Conservation (phyloP, 768 basidiomycete genomes). For the Psilocybe cubensis region DNA sequence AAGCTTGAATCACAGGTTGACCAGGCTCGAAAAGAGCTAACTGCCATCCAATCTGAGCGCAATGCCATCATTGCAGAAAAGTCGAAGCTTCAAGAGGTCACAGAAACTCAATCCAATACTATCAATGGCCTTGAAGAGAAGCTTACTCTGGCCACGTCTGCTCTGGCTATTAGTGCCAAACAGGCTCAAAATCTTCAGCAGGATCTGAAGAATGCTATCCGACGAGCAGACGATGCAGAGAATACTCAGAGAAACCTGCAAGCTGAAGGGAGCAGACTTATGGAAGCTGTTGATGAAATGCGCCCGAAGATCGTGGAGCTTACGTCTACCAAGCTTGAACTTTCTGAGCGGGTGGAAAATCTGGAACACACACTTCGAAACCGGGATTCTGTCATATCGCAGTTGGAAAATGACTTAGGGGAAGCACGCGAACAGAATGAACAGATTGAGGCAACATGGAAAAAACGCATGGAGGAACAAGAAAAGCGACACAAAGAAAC, state of each 20-base stretch:
- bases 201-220: slow-evolving; percentile 66
- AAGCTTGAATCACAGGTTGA: slow-evolving; percentile 45
- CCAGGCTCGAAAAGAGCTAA: slow-evolving; percentile 44
- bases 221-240: slow-evolving; percentile 79
- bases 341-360: slow-evolving; percentile 63
- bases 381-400: slow-evolving; percentile 59
- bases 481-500: slow-evolving; percentile 57
- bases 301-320: slow-evolving; percentile 84
- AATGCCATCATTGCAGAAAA: slow-evolving; percentile 54
- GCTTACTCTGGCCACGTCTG: slow-evolving; percentile 56
- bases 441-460: slow-evolving; percentile 44
- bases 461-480: slow-evolving; percentile 45
- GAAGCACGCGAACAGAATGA: slow-evolving; percentile 57
- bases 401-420: slow-evolving; percentile 63
- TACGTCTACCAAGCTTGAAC: slow-evolving; percentile 69
- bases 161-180: slow-evolving; percentile 54
- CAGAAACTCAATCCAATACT: slow-evolving; percentile 46
- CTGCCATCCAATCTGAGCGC: slow-evolving; percentile 46
- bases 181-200: slow-evolving; percentile 62
- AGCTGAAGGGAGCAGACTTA: slow-evolving; percentile 73
- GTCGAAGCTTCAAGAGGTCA: slow-evolving; percentile 48
- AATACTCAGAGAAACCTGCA: slow-evolving; percentile 73
- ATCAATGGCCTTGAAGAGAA: slow-evolving; percentile 61
- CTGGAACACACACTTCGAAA: slow-evolving; percentile 57
- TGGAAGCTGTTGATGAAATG: slow-evolving; percentile 86